phyloP scores from a whole-genome alignment of 805 yeast genomes.

The Saturnispora galanensis region DNA sequence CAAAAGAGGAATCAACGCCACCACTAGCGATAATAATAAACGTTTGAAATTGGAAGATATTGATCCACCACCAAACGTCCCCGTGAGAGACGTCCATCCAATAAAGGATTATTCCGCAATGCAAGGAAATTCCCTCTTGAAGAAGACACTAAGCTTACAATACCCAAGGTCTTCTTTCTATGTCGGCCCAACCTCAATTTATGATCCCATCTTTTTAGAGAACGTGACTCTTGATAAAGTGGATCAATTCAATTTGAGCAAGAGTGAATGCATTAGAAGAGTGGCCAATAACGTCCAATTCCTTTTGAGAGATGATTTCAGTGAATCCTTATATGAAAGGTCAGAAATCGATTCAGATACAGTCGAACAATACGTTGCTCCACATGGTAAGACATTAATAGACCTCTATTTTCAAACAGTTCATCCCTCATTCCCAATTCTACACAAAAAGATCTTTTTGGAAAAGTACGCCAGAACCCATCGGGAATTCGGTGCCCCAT shows the following conservation, averaged over 20 bases:
- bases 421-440: conserved; percentile 85
- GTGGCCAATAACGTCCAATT: conserved; percentile 74
- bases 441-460: conserved; percentile 83
- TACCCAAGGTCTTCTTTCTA: conserved; percentile 84
- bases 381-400: conserved; percentile 76
- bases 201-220: conserved; percentile 62
- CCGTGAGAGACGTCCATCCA: conserved; percentile 45
- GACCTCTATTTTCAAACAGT: conserved; percentile 76
- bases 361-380: conserved; percentile 80
- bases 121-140: conserved; percentile 53
- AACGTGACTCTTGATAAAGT: conserved; percentile 55
- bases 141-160: conserved; percentile 65
- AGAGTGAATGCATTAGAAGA: conserved; percentile 59
- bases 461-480: conserved; percentile 89
- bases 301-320: conserved; percentile 69
- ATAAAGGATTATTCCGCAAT: conserved; percentile 58
- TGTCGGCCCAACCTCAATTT: conserved; percentile 81
- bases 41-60: conserved; percentile 28
- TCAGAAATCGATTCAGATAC: conserved; percentile 74
- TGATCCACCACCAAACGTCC: conserved; percentile 30
- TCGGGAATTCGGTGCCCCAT: conserved; percentile 83
- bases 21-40: conserved; percentile 17
- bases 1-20: conserved; percentile 29
- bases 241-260: conserved; percentile 70
- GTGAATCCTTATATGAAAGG: conserved; percentile 54